phyloP scores from a whole-genome alignment of 306 rosid species.

The Castanea mollissima region DNA sequence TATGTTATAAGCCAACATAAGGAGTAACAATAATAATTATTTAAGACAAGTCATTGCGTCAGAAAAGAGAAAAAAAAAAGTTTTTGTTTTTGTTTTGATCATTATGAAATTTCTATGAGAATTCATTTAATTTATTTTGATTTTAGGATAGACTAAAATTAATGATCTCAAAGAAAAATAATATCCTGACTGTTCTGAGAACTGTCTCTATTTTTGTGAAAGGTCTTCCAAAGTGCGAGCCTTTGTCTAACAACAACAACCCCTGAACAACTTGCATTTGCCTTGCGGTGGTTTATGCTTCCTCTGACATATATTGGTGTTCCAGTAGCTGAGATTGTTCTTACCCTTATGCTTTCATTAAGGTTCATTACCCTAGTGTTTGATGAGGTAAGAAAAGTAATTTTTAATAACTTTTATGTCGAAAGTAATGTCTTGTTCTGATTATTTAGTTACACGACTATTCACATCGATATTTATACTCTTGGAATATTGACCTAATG shows the following conservation, averaged over 20 bases:
- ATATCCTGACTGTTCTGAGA: slow-evolving; percentile 23
- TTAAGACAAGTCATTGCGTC: not conserved
- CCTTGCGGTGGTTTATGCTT: slow-evolving; percentile 88
- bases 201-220: slow-evolving; percentile 29
- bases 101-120: not conserved
- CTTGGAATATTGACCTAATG: slow-evolving; percentile 15
- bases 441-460: not conserved
- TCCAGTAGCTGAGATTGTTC: slow-evolving; percentile 88
- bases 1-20: not conserved
- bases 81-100: not conserved
- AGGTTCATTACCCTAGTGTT: slow-evolving; percentile 88
- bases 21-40: not conserved
- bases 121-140: not conserved
- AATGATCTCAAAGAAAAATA: slow-evolving; percentile 9
- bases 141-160: slow-evolving; percentile 14
- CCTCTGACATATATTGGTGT: slow-evolving; percentile 76
- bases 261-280: slow-evolving; percentile 91
- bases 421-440: not conserved
- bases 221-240: slow-evolving; percentile 99
- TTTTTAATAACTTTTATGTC: not conserved
- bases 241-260: slow-evolving; percentile 91
- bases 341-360: slow-evolving; percentile 86
- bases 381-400: slow-evolving; percentile 68
- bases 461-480: not conserved
- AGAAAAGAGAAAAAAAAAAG: not conserved